phyloP scores from a whole-genome alignment of 768 basidiomycete species.

The Omphalotus guepiniiformis region DNA sequence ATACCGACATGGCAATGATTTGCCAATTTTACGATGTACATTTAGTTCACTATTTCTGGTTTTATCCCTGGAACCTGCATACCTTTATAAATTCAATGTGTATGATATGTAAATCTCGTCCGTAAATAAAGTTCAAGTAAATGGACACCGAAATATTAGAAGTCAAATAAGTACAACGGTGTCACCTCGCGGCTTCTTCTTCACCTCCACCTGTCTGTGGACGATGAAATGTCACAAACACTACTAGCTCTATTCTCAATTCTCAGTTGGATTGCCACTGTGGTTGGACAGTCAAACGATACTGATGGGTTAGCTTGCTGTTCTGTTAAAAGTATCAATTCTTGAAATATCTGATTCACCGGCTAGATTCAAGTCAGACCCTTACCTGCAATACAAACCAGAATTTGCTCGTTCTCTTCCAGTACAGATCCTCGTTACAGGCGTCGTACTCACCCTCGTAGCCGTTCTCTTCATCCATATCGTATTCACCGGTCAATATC shows the following conservation, averaged over 20 bases:
- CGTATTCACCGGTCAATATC: conserved; percentile 92
- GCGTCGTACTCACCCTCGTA: conserved; percentile 81
- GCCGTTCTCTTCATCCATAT: conserved; percentile 87
- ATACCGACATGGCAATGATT: too few species aligned
- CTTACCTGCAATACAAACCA: conserved; percentile 76
- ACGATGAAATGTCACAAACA: conserved; percentile 6
- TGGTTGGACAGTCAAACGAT: neutral
- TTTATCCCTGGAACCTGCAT: too few species aligned
- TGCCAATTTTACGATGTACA: too few species aligned
- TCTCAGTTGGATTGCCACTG: neutral
- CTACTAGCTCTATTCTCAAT: neutral
- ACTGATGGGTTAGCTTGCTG: neutral
- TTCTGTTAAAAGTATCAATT: neutral
- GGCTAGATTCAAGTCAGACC: conserved; percentile 51
- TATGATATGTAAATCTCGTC: too few species aligned
- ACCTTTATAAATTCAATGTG: too few species aligned
- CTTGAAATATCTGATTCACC: neutral
- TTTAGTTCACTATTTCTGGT: too few species aligned
- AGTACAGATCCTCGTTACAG: conserved; percentile 82
- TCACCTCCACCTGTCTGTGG: neutral
- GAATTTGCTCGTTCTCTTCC: conserved; percentile 85
- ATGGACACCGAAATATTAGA: too few species aligned
- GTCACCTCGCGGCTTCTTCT: too few species aligned
- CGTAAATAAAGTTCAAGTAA: too few species aligned
- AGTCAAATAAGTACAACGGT: too few species aligned